Evolutionary conservation across 2,329 filamentous ascomycete genomes (phyloP), one percentile per base, ranked within the genome.

Genomic region (Sporothrix sp.): DNA sequence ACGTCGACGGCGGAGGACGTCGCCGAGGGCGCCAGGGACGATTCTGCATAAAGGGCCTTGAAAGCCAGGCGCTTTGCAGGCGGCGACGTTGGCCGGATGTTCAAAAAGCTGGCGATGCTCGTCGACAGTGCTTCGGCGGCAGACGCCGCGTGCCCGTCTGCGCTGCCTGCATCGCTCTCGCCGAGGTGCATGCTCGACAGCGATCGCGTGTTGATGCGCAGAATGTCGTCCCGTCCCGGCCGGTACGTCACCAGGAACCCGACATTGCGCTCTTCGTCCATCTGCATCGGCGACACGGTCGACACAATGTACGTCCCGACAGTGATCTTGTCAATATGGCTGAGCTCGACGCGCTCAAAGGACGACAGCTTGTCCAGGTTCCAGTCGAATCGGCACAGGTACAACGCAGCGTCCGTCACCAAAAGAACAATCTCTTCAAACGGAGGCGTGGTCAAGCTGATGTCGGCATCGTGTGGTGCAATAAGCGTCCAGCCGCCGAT

Each of bases 341-440:
- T 74, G 7, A 97, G 73, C 52, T 85, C 82, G 13, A 96, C 81
- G 7, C 90, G 77, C 67, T 97, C 90, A 64, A 96, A 97, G 0
- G 85, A 89, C 11, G 85, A 84, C 1, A 98, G 87, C 63, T 97
- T 97, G 68, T 97, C 93, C 7, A 89, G 83, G 56, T 86, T 85
- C 89, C 91, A 97, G 66, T 97, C 89, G 59, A 97, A 90, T 13
- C 87, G 81, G 64, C 90, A 96, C 54, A 87, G 81, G 63, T 97
- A 97, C 3, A 97, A 65, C 0, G 89, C 91, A 0, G 76, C 74
- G 57, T 95, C 84, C 0, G 93, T 97, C 28, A 98, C 71, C 0
- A 98, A 73, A 1, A 98, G 73, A 1, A 98, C 85, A 0, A 85
- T 84, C 62, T 98, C 91, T 60, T 95, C 88, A 57, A 97, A 86